Conservation (phyloP, 345 rosid genomes). For the Stellera chamaejasme region DNA sequence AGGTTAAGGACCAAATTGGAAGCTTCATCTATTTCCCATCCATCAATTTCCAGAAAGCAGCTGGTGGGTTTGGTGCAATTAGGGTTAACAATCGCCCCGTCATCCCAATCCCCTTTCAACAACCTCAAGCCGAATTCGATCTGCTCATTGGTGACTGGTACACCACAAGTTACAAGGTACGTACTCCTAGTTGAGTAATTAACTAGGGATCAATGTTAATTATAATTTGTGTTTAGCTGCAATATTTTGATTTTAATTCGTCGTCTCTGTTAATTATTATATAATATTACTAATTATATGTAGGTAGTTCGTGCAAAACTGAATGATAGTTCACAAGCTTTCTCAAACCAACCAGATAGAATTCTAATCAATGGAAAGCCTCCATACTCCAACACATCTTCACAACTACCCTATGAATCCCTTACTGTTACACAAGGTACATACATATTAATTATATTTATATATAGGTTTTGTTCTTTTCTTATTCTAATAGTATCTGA, state of each 20-base stretch:
- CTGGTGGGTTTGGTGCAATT: slow-evolving; percentile 65
- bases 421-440: slow-evolving; percentile 29
- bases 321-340: background rate
- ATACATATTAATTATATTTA: too few relatives aligned
- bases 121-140: slow-evolving; percentile 55
- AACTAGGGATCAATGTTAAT: too few relatives aligned
- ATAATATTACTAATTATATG: too few relatives aligned
- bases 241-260: too few relatives aligned
- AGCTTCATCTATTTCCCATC: slow-evolving; percentile 65
- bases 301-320: slow-evolving; percentile 11
- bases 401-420: slow-evolving; percentile 11
- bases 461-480: too few relatives aligned
- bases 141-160: slow-evolving; percentile 81
- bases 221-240: too few relatives aligned
- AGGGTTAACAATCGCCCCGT: slow-evolving; percentile 40
- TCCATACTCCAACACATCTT: slow-evolving; percentile 11
- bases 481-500: too few relatives aligned
- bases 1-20: slow-evolving; percentile 75
- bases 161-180: slow-evolving; percentile 29
- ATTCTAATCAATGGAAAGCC: slow-evolving; percentile 33
- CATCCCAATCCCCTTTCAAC: slow-evolving; percentile 47
- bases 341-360: slow-evolving; percentile 8
- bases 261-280: too few relatives aligned
- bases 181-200: too few relatives aligned
- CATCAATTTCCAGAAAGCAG: slow-evolving; percentile 54